Percentiles rank a stretch among this genome's conserved stretches.
phyloP scores from a whole-genome alignment of 2,329 filamentous ascomycete genomes.

The Phyllosticta capitalensis region DNA sequence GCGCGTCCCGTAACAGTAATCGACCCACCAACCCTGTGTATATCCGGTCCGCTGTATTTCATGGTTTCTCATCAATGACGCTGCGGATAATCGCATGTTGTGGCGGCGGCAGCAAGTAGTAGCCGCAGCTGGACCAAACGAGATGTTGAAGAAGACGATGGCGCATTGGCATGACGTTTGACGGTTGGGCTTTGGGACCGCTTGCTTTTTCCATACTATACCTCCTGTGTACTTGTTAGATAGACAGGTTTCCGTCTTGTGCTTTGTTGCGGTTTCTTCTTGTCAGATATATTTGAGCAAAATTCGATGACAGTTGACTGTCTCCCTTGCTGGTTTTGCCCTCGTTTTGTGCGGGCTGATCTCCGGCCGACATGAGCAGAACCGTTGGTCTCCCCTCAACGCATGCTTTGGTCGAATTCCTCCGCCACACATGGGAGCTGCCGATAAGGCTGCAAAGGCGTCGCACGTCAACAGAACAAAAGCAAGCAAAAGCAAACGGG shows the following conservation, averaged over 20 bases:
- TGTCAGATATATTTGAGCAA: neutral
- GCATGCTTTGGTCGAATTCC: neutral
- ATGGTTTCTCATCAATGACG: neutral
- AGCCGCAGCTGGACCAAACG: too few relatives aligned
- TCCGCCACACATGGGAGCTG: neutral
- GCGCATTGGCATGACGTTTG: neutral
- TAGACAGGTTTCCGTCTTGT: neutral
- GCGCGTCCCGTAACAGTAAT: neutral
- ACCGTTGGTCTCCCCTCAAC: neutral
- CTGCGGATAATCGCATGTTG: neutral
- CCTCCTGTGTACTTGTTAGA: neutral
- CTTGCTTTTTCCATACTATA: neutral
- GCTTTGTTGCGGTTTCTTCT: neutral
- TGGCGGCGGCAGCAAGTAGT: neutral
- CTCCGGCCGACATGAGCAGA: neutral
- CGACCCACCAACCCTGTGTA: neutral
- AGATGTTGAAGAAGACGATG: neutral
- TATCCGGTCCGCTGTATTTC: neutral
- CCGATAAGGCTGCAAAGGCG: neutral
- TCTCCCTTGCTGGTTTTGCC: neutral
- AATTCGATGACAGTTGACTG: neutral
- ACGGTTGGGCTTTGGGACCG: neutral
- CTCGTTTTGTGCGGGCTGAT: neutral
- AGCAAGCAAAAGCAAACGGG: neutral
- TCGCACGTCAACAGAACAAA: neutral